Evolutionary conservation across 2,329 filamentous ascomycete species (phyloP).

Genomic region (Venturia effusa): DNA sequence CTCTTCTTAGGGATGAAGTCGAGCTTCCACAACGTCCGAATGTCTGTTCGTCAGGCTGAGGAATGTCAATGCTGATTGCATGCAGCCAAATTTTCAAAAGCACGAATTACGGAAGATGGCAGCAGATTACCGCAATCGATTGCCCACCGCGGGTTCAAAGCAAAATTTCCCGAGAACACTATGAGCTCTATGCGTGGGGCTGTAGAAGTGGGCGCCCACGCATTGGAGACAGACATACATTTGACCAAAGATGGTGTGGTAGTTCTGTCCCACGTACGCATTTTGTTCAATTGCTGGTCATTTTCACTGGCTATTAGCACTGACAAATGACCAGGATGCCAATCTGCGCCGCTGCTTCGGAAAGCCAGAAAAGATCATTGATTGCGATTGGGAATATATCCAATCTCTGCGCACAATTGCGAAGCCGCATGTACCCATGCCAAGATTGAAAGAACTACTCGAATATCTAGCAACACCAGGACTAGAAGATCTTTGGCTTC

Average conservation of each 20-base stretch:
- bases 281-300: neutral
- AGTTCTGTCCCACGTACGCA: slow-evolving; percentile 66
- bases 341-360: slow-evolving; percentile 76
- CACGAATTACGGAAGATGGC: slow-evolving; percentile 24
- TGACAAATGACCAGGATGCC: slow-evolving; percentile 46
- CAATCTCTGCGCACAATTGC: slow-evolving; percentile 55
- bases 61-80: neutral
- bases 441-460: slow-evolving; percentile 63
- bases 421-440: slow-evolving; percentile 60
- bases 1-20: neutral
- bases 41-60: neutral
- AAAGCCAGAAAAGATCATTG: slow-evolving; percentile 56
- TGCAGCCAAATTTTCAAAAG: slow-evolving; percentile 25
- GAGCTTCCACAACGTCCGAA: neutral
- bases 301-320: too few relatives aligned
- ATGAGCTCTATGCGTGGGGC: slow-evolving; percentile 69
- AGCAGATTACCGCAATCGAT: slow-evolving; percentile 55
- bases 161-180: slow-evolving; percentile 73
- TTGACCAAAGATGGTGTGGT: slow-evolving; percentile 73
- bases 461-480: slow-evolving; percentile 56
- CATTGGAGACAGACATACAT: slow-evolving; percentile 81
- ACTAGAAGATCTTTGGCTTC: slow-evolving; percentile 60
- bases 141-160: slow-evolving; percentile 70
- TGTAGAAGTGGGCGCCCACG: slow-evolving; percentile 62
- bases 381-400: slow-evolving; percentile 68